Base-by-base conservation (phyloP, 2,329 filamentous ascomycete genomes). In the Lasiodiplodia hormozganensis region DNA sequence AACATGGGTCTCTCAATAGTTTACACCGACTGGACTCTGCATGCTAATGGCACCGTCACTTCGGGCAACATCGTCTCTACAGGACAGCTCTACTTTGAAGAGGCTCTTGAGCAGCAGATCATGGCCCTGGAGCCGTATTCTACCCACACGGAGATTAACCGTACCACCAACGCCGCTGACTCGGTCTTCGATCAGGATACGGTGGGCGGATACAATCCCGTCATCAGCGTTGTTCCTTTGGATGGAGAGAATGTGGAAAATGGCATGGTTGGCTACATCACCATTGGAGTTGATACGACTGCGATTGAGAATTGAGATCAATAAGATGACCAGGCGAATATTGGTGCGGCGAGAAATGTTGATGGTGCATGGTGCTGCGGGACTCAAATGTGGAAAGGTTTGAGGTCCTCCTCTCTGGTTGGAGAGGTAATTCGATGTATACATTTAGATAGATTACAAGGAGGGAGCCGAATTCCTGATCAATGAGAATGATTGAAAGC, bases 191-290 rank as follows among this genome's bases (percentile, higher is more conserved):
- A 47, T 4, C 64, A 54, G 2, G 70, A 72, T 25, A 65, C 62
- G 0, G 71, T 67, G 1, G 70, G 70, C 49, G 77, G 62, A 6
- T 65, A 65, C 47, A 56, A 56, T 4, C 64, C 64, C 23, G 65
- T 75, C 36, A 68, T 81, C 28, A 72, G 70, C 18, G 31, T 80
- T 47, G 73, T 79, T 38, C 71, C 79, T 4, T 65, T 75, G 23
- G 78, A 81, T 69, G 78, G 76, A 2, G 70, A 76, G 65, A 73
- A 80, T 69, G 65, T 77, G 8, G 72, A 71, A 25, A 81, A 80
- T 28, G 78, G 78, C 1, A 73, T 80, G 71, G 71, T 80, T 51
- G 77, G 75, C 3, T 81, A 81, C 49, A 74, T 80, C 38, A 81
- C 77, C 2, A 72, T 80, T 21, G 77, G 76, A 10, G 74, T 78